Base-by-base conservation (phyloP, 2,329 filamentous ascomycete genomes). In the Akanthomyces muscarius region DNA sequence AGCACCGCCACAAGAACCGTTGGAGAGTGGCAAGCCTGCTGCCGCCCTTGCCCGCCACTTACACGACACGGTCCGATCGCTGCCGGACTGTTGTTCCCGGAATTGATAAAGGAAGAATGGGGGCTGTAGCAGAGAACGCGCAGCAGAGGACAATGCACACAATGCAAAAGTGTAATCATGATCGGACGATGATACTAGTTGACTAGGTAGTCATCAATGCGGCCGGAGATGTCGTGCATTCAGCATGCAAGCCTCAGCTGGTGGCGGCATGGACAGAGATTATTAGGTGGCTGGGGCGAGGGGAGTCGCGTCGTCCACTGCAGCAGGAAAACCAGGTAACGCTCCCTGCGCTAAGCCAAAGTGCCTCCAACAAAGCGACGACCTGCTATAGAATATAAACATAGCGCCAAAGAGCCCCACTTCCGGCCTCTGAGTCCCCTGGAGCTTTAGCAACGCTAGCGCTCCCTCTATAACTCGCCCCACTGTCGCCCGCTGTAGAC, bases 1-100 rank as follows among this genome's bases (percentile, higher is more conserved):
- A 47, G 54, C 54, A 57, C 54, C 54, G 54, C 54, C 54, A 47
- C 54, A 57, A 47, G 28, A 25, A 57, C 25, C 54, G 28, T 47
- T 47, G 25, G 18, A 36, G 33, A 11, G 33, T 36, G 33, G 33
- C 33, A 36, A 36, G 33, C 10, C 33, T 11, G 8, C 33, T 36
- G 7, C 33, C 33, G 3, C 33, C 33, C 25, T 33, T 18, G 28
- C n/a, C 33, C 23, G 28, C 42, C 54, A 47, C 42, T 23, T 57
- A 10, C 54, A 25, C 28, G 28, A 25, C 21, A 13, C 33, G 33
- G 33, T 36, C 33, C 33, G 33, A 36, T 36, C 33, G 33, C 33
- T 11, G 33, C 33, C 33, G 33, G 33, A 8, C 33, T 36, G 33
- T 11, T 11, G 33, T 36, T 36, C 10, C 33, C 33, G 33, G 28